Percentiles rank a stretch among this genome's conserved stretches.
These are phyloP conservation scores for Neurospora sp. DNA, from an alignment of 495 filamentous ascomycete species.

Conservation along the genomic window DNA sequence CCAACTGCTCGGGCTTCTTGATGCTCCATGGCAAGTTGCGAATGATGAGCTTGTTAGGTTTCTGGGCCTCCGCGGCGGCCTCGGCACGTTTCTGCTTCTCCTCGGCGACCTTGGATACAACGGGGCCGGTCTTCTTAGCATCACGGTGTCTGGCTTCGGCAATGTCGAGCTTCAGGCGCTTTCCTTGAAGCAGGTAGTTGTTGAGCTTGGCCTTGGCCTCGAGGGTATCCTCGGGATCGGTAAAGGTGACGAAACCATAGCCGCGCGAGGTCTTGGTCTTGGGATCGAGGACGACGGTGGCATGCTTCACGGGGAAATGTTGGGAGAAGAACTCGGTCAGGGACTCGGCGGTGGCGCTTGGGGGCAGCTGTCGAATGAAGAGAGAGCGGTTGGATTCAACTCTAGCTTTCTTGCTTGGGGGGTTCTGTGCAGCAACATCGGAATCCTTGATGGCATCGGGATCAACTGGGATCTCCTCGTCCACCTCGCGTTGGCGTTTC, in stretches of 20 bases:
- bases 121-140: slow-evolving; percentile 31
- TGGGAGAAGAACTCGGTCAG: slow-evolving; percentile 86
- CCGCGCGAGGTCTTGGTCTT: slow-evolving; percentile 76
- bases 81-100: slow-evolving; percentile 50
- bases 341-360: slow-evolving; percentile 66
- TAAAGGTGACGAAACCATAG: slow-evolving; percentile 94
- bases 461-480: slow-evolving; percentile 3
- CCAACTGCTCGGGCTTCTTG: slow-evolving; percentile 70
- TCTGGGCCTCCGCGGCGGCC: slow-evolving; percentile 42
- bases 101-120: slow-evolving; percentile 20
- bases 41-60: slow-evolving; percentile 79
- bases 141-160: slow-evolving; percentile 78
- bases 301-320: slow-evolving; percentile 88
- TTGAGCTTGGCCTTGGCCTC: slow-evolving; percentile 70
- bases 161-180: slow-evolving; percentile 75
- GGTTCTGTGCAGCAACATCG: slow-evolving; percentile 4
- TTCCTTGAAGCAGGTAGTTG: slow-evolving; percentile 60
- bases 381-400: slow-evolving; percentile 54
- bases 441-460: slow-evolving; percentile 7
- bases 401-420: slow-evolving; percentile 33
- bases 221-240: slow-evolving; percentile 82
- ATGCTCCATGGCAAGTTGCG: slow-evolving; percentile 96
- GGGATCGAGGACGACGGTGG: slow-evolving; percentile 72
- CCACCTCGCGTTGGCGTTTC: slow-evolving; percentile 24
- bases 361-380: slow-evolving; percentile 81